A percentile compares a stretch with the other conserved stretches of the same genome.
Conservation (phyloP, 2,329 filamentous ascomycete species). For the Thermochaetoides dissita region DNA sequence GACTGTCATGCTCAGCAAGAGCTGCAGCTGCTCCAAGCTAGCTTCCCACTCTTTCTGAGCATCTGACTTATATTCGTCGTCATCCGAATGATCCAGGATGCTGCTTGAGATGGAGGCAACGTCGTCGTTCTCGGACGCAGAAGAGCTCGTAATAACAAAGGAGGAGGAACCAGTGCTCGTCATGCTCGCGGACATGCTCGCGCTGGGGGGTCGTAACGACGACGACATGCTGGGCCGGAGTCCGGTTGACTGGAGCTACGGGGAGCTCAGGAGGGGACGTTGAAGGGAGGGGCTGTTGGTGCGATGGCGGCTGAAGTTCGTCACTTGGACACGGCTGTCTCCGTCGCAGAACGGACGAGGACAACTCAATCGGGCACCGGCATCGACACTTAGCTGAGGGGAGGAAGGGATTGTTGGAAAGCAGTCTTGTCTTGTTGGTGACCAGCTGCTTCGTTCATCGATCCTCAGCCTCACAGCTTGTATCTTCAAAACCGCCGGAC, state of each 20-base stretch:
- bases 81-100: slow-evolving; percentile 28
- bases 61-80: slow-evolving; percentile 51
- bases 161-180: slow-evolving; percentile 33
- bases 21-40: slow-evolving; percentile 82
- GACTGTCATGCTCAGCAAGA: slow-evolving; percentile 85
- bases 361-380: not conserved
- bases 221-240: not conserved
- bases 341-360: no score
- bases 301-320: not conserved
- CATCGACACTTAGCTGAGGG: not conserved
- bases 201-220: not conserved
- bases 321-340: no score
- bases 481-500: no score
- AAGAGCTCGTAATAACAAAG: slow-evolving; percentile 36
- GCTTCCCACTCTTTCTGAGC: slow-evolving; percentile 93
- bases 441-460: not conserved
- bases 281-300: not conserved
- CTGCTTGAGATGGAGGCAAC: slow-evolving; percentile 47
- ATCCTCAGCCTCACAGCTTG: not conserved
- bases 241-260: not conserved
- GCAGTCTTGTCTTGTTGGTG: no score
- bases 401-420: not conserved
- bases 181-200: slow-evolving; percentile 5
- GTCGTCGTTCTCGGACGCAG: slow-evolving; percentile 41
- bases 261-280: not conserved